Evolutionary conservation across 2,329 filamentous ascomycete species (phyloP), one percentile per base, ranked within the genome.

Genomic region (Exophiala lecanii-corni): DNA sequence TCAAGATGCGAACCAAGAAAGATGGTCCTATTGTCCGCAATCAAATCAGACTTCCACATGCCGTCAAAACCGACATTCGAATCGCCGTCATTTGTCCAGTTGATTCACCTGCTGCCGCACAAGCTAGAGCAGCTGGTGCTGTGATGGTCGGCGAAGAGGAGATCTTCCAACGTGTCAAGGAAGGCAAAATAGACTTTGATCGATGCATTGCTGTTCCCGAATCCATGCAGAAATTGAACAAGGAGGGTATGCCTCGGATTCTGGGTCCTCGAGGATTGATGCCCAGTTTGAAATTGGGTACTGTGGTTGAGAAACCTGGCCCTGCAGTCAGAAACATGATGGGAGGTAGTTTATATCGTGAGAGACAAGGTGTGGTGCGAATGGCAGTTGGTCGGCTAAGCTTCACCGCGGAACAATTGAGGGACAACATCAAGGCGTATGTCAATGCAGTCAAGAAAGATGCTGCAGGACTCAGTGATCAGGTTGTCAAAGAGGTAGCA

Each of bases 51-150:
- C 81, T 98, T 13, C 92, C 92, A 0, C 84, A 94, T 65, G 84
- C 89, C 3, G 86, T 97, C 54, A 86, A 88, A 64, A 94, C 86
- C 51, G 88, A 94, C 63, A 75, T 89, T 39, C 82, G 83, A 50
- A 89, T 98, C 59, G 92, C 84, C 60, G 92, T 97, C 43, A 86
- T 98, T 55, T 91, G 85, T 62, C 81, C 86, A n/a, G 84, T 91
- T 42, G 82, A 81, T 53, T 89, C 85, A 52, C 76, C 80, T 50
- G 75, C 81, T 38, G 88, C 83, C 39, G 74, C 78, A 53, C 82
- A 87, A 39, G 92, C 94, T 3, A 75, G 75, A 23, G 75, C 78
- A 7, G 84, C 85, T 0, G 94, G 92, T 41, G 94, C 92, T 12
- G 75, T 82, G 1, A 72, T 91, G 3, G 87, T 89, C 1, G 92